A percentile compares a stretch with the other conserved stretches of the same genome.
phyloP scores from a whole-genome alignment of 169 alveolate genomes.

The Plasmodium malariae region DNA sequence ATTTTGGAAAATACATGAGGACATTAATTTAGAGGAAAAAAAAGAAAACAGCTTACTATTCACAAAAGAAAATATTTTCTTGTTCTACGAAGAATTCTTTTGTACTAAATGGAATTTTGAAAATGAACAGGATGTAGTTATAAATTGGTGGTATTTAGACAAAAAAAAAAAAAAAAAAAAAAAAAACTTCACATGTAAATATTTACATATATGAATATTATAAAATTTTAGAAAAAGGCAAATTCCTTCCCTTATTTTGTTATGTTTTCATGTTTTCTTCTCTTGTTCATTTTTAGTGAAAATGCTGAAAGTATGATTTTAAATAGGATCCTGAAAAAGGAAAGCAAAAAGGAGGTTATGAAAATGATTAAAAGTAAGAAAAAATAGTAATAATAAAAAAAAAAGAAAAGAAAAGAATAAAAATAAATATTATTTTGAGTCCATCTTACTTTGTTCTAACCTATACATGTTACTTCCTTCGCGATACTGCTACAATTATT shows the following conservation, averaged over 20 bases:
- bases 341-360: slow-evolving; percentile 45
- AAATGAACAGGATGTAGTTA: slow-evolving; percentile 62
- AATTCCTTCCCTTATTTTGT: background rate
- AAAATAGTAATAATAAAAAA: background rate
- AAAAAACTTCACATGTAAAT: background rate
- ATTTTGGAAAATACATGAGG: slow-evolving; percentile 70
- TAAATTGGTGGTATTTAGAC: slow-evolving; percentile 47
- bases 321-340: slow-evolving; percentile 68
- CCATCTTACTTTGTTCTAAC: background rate
- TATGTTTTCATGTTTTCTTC: background rate
- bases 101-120: slow-evolving; percentile 41
- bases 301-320: slow-evolving; percentile 35
- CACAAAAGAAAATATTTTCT: slow-evolving; percentile 72
- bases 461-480: background rate
- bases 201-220: background rate
- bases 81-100: slow-evolving; percentile 56
- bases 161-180: slow-evolving; percentile 5
- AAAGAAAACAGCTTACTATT: slow-evolving; percentile 51
- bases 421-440: too few relatives aligned
- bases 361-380: slow-evolving; percentile 39
- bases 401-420: background rate
- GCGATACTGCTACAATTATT: background rate
- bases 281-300: slow-evolving; percentile 33
- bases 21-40: slow-evolving; percentile 59
- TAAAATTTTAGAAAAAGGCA: background rate